A percentile compares a stretch with the other conserved stretches of the same genome.
Evolutionary conservation across 257 asterid genomes (phyloP).

Genomic region (Henckelia pumila): DNA sequence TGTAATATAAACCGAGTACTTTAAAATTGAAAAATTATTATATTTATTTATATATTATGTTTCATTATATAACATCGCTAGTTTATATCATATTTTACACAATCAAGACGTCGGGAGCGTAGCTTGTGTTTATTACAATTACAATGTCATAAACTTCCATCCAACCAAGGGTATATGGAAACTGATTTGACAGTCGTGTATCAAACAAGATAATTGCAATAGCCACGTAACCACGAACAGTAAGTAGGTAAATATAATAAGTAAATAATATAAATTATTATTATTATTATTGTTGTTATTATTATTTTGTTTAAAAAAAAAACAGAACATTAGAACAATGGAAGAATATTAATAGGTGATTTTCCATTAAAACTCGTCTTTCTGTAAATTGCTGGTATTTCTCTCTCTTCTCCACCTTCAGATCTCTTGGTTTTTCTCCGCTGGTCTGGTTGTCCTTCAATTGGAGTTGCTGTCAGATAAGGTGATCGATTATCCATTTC

Average conservation of each 20-base stretch:
- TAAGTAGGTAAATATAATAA: neutral
- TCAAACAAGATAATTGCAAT: neutral
- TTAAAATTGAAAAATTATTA: no score
- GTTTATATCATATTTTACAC: no score
- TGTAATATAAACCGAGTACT: no score
- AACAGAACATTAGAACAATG: neutral
- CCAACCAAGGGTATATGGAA: neutral
- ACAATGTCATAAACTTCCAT: no score
- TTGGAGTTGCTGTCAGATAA: constrained; percentile 28
- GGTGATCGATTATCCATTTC: neutral
- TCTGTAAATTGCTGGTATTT: constrained; percentile 29
- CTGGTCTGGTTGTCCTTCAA: constrained; percentile 28
- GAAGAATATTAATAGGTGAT: constrained; percentile 37
- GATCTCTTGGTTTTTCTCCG: constrained; percentile 37
- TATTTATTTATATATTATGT: no score
- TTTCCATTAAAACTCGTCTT: constrained; percentile 33
- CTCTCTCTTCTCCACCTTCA: constrained; percentile 23
- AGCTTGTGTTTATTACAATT: no score
- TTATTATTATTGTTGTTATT: no score
- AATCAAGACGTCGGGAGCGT: no score
- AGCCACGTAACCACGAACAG: neutral
- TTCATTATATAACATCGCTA: no score
- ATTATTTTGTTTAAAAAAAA: no score
- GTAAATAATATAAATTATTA: no score
- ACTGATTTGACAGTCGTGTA: neutral